phyloP scores from a whole-genome alignment of 345 rosid species.

The Stellera chamaejasme region DNA sequence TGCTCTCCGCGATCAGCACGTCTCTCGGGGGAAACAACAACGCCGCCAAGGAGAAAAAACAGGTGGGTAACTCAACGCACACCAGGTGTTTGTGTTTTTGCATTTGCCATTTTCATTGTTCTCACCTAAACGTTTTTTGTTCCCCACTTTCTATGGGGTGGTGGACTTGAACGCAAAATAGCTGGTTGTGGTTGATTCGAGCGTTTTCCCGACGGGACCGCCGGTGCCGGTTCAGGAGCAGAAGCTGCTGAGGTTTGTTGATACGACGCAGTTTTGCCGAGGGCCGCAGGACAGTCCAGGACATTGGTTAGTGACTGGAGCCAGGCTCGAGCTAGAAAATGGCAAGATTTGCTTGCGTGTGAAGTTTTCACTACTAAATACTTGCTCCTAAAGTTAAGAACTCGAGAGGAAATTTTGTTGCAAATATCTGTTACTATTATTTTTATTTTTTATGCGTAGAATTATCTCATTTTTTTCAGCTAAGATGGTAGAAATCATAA shows the following conservation, averaged over 20 bases:
- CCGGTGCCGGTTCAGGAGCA: slow-evolving; percentile 62
- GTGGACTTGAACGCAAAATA: slow-evolving; percentile 7
- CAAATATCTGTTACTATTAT: no score
- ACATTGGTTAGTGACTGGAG: slow-evolving; percentile 87
- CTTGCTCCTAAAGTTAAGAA: not conserved
- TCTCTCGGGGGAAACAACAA: slow-evolving; percentile 31
- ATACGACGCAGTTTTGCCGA: slow-evolving; percentile 55
- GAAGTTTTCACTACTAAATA: slow-evolving; percentile 60
- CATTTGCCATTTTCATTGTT: no score
- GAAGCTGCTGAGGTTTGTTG: slow-evolving; percentile 70
- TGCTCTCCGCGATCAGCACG: slow-evolving; percentile 62
- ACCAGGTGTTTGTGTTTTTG: no score
- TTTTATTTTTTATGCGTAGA: no score
- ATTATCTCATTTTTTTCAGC: no score
- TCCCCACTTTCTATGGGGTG: no score
- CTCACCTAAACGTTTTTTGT: no score
- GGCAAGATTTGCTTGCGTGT: slow-evolving; percentile 76
- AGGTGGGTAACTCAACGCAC: not conserved
- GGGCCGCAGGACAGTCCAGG: slow-evolving; percentile 92
- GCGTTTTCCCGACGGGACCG: slow-evolving; percentile 81
- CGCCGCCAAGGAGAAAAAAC: slow-evolving; percentile 28
- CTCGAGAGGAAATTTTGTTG: no score
- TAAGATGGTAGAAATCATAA: no score
- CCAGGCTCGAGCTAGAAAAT: slow-evolving; percentile 54
- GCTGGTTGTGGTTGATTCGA: slow-evolving; percentile 51